These are phyloP conservation scores for Raffaelea deltoideospora DNA, from an alignment of 2,329 filamentous ascomycete genomes.

Conservation along the genomic window DNA sequence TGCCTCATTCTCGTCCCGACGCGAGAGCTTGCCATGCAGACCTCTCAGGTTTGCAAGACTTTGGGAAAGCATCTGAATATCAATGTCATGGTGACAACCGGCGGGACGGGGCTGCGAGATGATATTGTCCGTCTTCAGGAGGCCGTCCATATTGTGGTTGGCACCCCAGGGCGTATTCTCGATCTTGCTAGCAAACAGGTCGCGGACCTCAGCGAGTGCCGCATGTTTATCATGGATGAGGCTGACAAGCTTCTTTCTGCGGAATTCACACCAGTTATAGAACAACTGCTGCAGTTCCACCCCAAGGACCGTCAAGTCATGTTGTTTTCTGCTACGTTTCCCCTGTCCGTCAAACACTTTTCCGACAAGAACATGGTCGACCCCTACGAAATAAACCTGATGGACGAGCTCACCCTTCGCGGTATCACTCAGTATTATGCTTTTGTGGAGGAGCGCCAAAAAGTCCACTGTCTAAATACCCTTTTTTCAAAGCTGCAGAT, in stretches of 20 bases:
- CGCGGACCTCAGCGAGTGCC: slow-evolving; percentile 87
- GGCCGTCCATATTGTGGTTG: slow-evolving; percentile 91
- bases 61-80: slow-evolving; percentile 92
- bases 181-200: slow-evolving; percentile 94
- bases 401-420: slow-evolving; percentile 95
- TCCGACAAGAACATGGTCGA: slow-evolving; percentile 95
- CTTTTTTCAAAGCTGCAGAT: slow-evolving; percentile 98
- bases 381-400: slow-evolving; percentile 97
- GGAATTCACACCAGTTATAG: slow-evolving; percentile 95
- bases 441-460: slow-evolving; percentile 98
- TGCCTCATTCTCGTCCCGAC: slow-evolving; percentile 93
- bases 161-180: slow-evolving; percentile 89
- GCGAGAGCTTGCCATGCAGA: slow-evolving; percentile 91
- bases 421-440: slow-evolving; percentile 99
- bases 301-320: slow-evolving; percentile 97
- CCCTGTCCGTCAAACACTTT: slow-evolving; percentile 91
- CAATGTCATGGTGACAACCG: slow-evolving; percentile 99
- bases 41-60: slow-evolving; percentile 97
- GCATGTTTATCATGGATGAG: slow-evolving; percentile 99
- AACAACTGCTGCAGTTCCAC: slow-evolving; percentile 88
- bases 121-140: slow-evolving; percentile 93
- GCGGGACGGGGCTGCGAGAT: slow-evolving; percentile 86
- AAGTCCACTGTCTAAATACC: slow-evolving; percentile 97
- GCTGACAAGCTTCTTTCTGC: slow-evolving; percentile 93
- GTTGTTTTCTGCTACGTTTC: slow-evolving; percentile 98